Evolutionary conservation across 2,329 filamentous ascomycete species (phyloP), one percentile per base, ranked within the genome.

Genomic region (Diaporthe australafricana): DNA sequence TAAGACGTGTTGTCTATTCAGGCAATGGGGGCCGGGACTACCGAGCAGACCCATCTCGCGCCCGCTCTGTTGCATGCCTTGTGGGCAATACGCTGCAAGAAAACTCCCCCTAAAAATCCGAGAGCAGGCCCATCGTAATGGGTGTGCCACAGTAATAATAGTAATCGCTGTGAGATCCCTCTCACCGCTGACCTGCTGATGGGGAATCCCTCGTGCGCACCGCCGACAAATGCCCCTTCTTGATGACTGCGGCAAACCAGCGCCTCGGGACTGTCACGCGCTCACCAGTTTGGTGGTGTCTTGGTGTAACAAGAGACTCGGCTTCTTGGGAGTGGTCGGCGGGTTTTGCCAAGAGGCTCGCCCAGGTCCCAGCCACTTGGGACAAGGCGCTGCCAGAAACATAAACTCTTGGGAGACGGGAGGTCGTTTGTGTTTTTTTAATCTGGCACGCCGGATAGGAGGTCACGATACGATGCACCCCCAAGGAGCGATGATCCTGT

Each of bases 51-150:
- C 60, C 45, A 50, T 65, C 60, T 45, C 38, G 60, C 42, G 60
- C 60, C 60, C 60, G 60, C 60, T 50, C 60, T 50, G 60, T 65
- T 50, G 60, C 60, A 65, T 65, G 17, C 60, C 60, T 65, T 65
- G 60, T 50, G 60, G 60, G 60, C 60, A 50, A 27, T 38, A 65
- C 60, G 25, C 42, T 63, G 32, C 60, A 20, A 38, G 30, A 35
- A 47, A 38, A 38, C 6, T 38, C 45, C 45, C 30, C 45, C 60
- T 38, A 65, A n/a, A 42, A 50, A 38, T n/a, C 35, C 27, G 20
- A 32, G 5, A 32, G 27, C 40, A 40, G 38, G 38, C 30, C 57
- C 57, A 63, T 48, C 9, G 32, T 35, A 35, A 35, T 35, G 32
- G 5, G 32, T 35, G 32, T 35, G 9, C 32, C 32, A 35, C 32